Evolutionary conservation across 805 yeast genomes (phyloP).

Genomic region (Candida tallmaniae): DNA sequence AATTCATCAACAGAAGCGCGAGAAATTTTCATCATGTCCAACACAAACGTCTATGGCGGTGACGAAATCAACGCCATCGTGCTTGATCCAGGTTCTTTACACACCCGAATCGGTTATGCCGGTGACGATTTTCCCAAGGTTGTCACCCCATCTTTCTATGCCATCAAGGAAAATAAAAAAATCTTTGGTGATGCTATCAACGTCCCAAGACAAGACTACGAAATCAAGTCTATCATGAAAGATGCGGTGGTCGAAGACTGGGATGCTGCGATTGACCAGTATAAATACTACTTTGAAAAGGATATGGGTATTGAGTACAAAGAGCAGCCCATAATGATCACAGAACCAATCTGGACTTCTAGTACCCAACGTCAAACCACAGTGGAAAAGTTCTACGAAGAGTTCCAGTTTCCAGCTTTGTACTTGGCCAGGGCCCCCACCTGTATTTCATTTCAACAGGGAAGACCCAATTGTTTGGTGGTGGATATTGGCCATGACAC

Average conservation of each 20-base stretch:
- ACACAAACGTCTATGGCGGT: constrained; percentile 29
- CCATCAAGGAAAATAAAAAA: constrained; percentile 19
- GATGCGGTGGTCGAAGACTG: constrained; percentile 72
- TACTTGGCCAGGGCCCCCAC: constrained; percentile 82
- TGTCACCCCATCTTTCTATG: constrained; percentile 66
- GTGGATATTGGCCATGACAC: constrained; percentile 84
- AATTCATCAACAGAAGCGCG: background rate
- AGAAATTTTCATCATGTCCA: constrained; percentile 16
- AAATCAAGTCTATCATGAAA: constrained; percentile 53
- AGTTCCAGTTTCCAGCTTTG: constrained; percentile 70
- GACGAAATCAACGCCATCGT: constrained; percentile 92
- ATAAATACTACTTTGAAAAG: constrained; percentile 53
- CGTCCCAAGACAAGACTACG: constrained; percentile 47
- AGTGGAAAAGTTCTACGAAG: constrained; percentile 68
- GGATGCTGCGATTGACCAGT: constrained; percentile 80
- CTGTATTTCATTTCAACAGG: constrained; percentile 82
- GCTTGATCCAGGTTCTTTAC: constrained; percentile 82
- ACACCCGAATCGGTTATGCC: constrained; percentile 84
- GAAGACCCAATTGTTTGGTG: constrained; percentile 80
- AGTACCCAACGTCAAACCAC: constrained; percentile 61
- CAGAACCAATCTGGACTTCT: constrained; percentile 86
- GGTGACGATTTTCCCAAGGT: constrained; percentile 87
- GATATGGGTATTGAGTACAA: constrained; percentile 47
- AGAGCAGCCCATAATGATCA: constrained; percentile 74
- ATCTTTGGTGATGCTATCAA: constrained; percentile 39